Evolutionary conservation across 2,329 filamentous ascomycete genomes (phyloP).

Genomic region (Alternaria hordeiaustralica): DNA sequence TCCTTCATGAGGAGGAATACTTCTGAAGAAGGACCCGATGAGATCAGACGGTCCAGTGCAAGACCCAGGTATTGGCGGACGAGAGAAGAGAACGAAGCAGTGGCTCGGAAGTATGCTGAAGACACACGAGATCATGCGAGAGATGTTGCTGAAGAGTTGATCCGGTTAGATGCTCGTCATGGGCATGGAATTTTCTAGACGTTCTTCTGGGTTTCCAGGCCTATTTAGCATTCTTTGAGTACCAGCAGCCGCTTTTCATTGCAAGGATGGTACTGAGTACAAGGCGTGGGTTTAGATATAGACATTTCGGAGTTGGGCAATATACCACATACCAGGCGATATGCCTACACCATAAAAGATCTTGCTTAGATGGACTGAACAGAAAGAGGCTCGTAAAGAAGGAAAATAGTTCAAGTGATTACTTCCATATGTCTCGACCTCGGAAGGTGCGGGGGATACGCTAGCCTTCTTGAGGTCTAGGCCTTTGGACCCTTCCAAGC

Average conservation of each 20-base stretch:
- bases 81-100: conserved; percentile 20
- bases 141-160: conserved; percentile 9
- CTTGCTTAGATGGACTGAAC: not conserved
- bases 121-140: conserved; percentile 11
- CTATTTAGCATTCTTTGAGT: no score
- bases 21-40: not conserved
- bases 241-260: not conserved
- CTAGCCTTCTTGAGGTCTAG: not conserved
- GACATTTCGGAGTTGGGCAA: not conserved
- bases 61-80: conserved; percentile 17
- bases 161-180: conserved; percentile 2
- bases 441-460: not conserved
- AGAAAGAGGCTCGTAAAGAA: not conserved
- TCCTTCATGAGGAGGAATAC: conserved; percentile 14
- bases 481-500: not conserved
- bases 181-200: not conserved
- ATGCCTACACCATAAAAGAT: not conserved
- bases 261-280: not conserved
- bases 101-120: conserved; percentile 9
- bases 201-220: not conserved
- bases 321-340: not conserved
- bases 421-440: not conserved
- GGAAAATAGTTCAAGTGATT: not conserved
- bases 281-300: not conserved
- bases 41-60: conserved; percentile 18